A percentile compares a stretch with the other conserved stretches of the same genome.
These are phyloP conservation scores for Melastoma malabathricum DNA, from an alignment of 345 rosid genomes.

Conservation along the genomic window DNA sequence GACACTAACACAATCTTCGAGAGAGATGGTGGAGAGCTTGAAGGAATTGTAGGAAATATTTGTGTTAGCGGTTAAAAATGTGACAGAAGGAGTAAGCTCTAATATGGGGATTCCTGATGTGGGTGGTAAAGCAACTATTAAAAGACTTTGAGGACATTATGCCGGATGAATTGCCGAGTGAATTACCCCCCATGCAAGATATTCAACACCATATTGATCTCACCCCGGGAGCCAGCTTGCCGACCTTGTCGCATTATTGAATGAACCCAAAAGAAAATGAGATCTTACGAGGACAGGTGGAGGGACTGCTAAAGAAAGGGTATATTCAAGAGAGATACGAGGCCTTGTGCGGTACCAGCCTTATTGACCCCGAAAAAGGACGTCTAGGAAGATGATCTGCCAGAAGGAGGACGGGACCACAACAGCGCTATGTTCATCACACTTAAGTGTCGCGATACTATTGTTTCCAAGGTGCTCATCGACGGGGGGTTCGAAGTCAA, in stretches of 20 bases:
- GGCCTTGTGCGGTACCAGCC: conserved; percentile 7
- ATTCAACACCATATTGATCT: conserved; percentile 3
- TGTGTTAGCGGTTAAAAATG: too few species aligned
- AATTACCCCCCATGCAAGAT: conserved; percentile 1
- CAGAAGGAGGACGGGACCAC: too few species aligned
- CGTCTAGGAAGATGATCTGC: too few species aligned
- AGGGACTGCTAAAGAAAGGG: conserved; percentile 1
- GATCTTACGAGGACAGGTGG: not conserved
- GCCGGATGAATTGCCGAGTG: not conserved
- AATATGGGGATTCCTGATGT: not conserved
- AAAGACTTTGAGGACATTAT: not conserved
- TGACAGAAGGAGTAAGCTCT: too few species aligned
- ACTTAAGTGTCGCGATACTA: too few species aligned
- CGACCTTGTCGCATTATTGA: conserved; percentile 3
- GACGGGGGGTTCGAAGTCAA: too few species aligned
- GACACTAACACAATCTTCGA: too few species aligned
- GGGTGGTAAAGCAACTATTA: not conserved
- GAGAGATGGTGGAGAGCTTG: too few species aligned
- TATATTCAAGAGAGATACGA: not conserved
- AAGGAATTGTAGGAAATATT: too few species aligned
- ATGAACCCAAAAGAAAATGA: conserved; percentile 5
- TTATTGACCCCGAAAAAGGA: too few species aligned
- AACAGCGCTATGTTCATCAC: too few species aligned
- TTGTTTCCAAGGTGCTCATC: too few species aligned
- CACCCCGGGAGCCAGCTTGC: not conserved